Percentiles rank a stretch among this genome's conserved stretches.
Conservation (phyloP, 2,329 filamentous ascomycete genomes). For the Zasmidium citrigriseum region DNA sequence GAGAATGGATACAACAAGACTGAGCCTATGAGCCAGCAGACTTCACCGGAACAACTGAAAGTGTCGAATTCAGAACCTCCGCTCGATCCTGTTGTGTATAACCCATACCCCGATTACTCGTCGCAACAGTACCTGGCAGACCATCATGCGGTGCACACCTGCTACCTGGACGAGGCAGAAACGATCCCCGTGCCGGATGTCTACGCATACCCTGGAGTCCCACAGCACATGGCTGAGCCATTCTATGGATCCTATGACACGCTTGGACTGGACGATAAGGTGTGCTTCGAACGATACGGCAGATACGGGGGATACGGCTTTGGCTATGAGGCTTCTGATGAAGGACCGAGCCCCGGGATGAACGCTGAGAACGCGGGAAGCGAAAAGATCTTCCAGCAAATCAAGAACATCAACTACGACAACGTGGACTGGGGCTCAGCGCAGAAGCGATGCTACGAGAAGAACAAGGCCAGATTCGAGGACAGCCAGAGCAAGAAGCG, state of each 20-base stretch:
- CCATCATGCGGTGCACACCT: slow-evolving; percentile 58
- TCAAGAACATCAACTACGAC: slow-evolving; percentile 48
- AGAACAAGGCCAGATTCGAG: slow-evolving; percentile 51
- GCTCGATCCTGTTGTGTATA: slow-evolving; percentile 42
- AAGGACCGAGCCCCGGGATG: slow-evolving; percentile 49
- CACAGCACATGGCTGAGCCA: slow-evolving; percentile 50
- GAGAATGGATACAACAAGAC: slow-evolving; percentile 48
- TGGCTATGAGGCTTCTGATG: slow-evolving; percentile 47
- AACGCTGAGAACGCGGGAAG: slow-evolving; percentile 44
- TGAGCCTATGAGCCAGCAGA: slow-evolving; percentile 36
- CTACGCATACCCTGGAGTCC: slow-evolving; percentile 62
- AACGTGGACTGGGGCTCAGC: slow-evolving; percentile 52
- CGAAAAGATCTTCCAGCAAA: slow-evolving; percentile 50
- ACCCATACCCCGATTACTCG: slow-evolving; percentile 48
- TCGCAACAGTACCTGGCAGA: slow-evolving; percentile 48
- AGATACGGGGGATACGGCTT: slow-evolving; percentile 53
- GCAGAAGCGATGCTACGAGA: slow-evolving; percentile 50
- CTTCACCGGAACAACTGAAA: slow-evolving; percentile 12
- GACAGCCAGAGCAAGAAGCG: slow-evolving; percentile 37
- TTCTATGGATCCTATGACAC: slow-evolving; percentile 52
- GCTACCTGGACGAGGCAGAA: slow-evolving; percentile 64
- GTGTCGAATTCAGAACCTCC: slow-evolving; percentile 26
- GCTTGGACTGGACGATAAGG: slow-evolving; percentile 48
- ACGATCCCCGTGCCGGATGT: slow-evolving; percentile 61
- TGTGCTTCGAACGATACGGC: slow-evolving; percentile 55